Evolutionary conservation across 1,139 yeast species (phyloP).

Genomic region (Protomyces arabidopsidicola): DNA sequence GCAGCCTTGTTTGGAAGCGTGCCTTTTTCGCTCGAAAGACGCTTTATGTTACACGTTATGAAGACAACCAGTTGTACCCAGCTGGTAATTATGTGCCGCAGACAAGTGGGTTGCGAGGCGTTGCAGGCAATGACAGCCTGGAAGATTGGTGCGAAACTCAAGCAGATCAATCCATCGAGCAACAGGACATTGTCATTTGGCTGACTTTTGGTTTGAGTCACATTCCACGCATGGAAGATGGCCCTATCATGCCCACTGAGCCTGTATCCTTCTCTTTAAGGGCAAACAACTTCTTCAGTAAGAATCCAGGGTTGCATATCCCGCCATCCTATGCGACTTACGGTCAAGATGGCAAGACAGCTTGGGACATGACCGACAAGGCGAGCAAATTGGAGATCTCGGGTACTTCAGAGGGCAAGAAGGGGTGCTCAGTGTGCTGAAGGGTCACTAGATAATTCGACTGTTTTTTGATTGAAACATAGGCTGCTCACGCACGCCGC

Average conservation of each 20-base stretch:
- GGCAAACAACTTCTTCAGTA: conserved; percentile 72
- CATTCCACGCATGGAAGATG: conserved; percentile 84
- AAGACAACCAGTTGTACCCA: conserved; percentile 61
- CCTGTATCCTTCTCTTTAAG: conserved; percentile 67
- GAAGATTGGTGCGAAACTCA: conserved; percentile 58
- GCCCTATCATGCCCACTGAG: conserved; percentile 86
- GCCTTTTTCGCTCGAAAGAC: conserved; percentile 74
- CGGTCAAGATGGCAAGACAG: conserved; percentile 5
- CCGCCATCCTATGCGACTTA: conserved; percentile 45
- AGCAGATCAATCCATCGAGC: conserved; percentile 60
- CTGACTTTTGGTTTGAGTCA: conserved; percentile 82
- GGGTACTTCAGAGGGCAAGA: not conserved
- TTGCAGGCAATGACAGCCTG: conserved; percentile 62
- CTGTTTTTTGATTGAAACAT: not conserved
- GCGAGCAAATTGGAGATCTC: not conserved
- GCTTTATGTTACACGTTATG: conserved; percentile 65
- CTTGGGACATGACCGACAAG: conserved; percentile 9
- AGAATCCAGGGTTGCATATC: conserved; percentile 71
- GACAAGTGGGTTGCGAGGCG: conserved; percentile 53
- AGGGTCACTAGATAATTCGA: not conserved
- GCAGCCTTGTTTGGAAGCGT: conserved; percentile 70
- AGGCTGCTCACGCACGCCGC: no score
- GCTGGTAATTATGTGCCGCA: conserved; percentile 78
- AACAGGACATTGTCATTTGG: conserved; percentile 67
- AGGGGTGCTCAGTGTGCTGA: not conserved